Conservation (phyloP, 2,329 filamentous ascomycete species). For the Juglanconis sp. region DNA sequence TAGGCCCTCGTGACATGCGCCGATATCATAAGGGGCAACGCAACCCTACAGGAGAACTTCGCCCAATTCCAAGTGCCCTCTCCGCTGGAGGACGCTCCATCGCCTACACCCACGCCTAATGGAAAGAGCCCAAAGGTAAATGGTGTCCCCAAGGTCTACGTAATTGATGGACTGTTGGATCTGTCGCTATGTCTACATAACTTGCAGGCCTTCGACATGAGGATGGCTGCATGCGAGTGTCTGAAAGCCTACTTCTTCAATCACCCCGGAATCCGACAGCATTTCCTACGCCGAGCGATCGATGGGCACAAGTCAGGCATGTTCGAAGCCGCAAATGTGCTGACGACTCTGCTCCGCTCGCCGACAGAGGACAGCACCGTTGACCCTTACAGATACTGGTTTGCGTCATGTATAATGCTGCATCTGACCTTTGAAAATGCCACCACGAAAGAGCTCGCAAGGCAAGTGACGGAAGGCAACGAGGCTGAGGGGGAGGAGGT, state of each 20-base stretch:
- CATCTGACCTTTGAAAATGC: constrained; percentile 80
- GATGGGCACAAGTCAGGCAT: constrained; percentile 75
- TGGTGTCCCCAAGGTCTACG: constrained; percentile 67
- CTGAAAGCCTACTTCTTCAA: constrained; percentile 88
- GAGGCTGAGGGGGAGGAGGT: constrained; percentile 88
- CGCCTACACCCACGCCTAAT: constrained; percentile 29
- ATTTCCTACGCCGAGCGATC: constrained; percentile 86
- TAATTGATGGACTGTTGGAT: constrained; percentile 90
- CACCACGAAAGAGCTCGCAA: constrained; percentile 74
- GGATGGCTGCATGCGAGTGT: constrained; percentile 82
- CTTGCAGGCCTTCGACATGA: constrained; percentile 69
- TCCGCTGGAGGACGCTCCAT: constrained; percentile 41
- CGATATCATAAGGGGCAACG: constrained; percentile 81
- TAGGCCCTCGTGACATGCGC: constrained; percentile 81
- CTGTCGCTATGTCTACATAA: constrained; percentile 69
- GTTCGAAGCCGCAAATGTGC: constrained; percentile 82
- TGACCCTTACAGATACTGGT: constrained; percentile 87
- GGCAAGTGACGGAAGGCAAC: constrained; percentile 84
- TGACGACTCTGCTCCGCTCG: constrained; percentile 75
- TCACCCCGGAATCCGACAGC: constrained; percentile 75
- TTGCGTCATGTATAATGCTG: constrained; percentile 81
- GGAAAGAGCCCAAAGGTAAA: constrained; percentile 42
- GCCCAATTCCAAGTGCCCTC: constrained; percentile 77
- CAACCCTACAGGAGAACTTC: constrained; percentile 80
- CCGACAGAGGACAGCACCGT: constrained; percentile 56